These are phyloP conservation scores for Xerophyta viscosa DNA, from an alignment of 106 monocot genomes.

Conservation along the genomic window DNA sequence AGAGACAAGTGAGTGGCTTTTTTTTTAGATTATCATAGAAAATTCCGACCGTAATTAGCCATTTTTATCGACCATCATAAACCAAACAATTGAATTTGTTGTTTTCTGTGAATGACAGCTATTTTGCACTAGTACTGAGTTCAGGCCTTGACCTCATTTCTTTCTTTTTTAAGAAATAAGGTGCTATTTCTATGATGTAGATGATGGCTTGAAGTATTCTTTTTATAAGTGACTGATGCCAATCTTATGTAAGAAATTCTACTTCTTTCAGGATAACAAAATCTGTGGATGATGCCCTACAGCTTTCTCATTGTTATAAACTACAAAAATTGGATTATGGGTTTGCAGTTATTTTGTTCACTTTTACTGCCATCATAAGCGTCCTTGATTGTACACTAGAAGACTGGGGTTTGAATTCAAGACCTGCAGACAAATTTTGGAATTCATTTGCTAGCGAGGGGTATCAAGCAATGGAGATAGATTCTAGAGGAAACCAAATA, in stretches of 20 bases:
- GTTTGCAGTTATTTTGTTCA: slow-evolving; percentile 49
- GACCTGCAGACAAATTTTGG: slow-evolving; percentile 16
- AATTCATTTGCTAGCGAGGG: slow-evolving; percentile 15
- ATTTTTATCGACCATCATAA: no score
- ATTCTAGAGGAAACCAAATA: slow-evolving; percentile 29
- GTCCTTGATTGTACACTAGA: slow-evolving; percentile 60
- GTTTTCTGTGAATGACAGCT: no score
- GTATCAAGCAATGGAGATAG: slow-evolving; percentile 25
- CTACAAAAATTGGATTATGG: slow-evolving; percentile 48
- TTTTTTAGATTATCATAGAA: background rate
- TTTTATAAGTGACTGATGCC: background rate
- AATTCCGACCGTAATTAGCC: no score
- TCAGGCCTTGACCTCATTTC: no score
- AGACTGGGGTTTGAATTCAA: slow-evolving; percentile 57
- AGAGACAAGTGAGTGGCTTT: slow-evolving; percentile 15
- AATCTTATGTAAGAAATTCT: background rate
- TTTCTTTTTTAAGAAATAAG: no score
- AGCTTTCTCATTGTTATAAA: slow-evolving; percentile 51
- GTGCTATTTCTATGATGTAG: no score
- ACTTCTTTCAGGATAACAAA: slow-evolving; percentile 71
- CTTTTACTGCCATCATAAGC: slow-evolving; percentile 40
- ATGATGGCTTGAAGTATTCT: background rate
- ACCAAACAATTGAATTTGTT: no score
- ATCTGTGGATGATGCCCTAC: slow-evolving; percentile 62
- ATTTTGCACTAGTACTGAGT: no score